Percentiles rank a stretch among this genome's conserved stretches.
Conservation (phyloP, 441 rosid species). For the Macaranga tanarius region DNA sequence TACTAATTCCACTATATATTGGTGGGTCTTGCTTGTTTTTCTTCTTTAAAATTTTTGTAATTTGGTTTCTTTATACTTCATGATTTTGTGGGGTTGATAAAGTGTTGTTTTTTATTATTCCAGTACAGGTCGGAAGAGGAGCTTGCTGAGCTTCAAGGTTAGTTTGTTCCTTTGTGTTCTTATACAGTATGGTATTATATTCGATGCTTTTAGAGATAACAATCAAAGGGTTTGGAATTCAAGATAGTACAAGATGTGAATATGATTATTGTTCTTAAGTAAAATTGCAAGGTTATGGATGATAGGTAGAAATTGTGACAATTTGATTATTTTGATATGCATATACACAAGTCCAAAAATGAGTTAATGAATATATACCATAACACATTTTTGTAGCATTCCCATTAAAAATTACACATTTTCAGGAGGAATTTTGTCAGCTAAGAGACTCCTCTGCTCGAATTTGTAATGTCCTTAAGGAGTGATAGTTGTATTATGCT, state of each 20-base stretch:
- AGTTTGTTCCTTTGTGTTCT: constrained; percentile 13
- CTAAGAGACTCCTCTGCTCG: not conserved
- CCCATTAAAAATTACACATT: not conserved
- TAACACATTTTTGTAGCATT: not conserved
- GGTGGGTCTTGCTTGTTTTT: constrained; percentile 55
- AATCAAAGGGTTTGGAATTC: constrained; percentile 6
- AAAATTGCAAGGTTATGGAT: not conserved
- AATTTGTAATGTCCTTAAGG: not conserved
- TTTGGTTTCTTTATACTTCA: not conserved
- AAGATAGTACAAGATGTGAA: not conserved
- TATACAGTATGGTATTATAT: not conserved
- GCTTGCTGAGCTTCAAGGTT: constrained; percentile 90
- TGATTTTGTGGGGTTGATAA: constrained; percentile 37
- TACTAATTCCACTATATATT: constrained; percentile 83
- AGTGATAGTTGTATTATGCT: not conserved
- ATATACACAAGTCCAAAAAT: too few species aligned
- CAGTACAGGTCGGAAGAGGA: constrained; percentile 99
- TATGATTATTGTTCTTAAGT: not conserved
- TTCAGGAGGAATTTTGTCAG: constrained; percentile 3
- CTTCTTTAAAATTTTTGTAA: not conserved
- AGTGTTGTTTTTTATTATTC: constrained; percentile 37
- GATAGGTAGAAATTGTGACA: not conserved
- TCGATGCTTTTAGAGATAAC: too few species aligned
- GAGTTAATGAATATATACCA: not conserved
- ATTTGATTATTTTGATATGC: not conserved